Evolutionary conservation across 805 yeast genomes (phyloP), one percentile per base, ranked within the genome.

Genomic region (Henningerozyma blattae): DNA sequence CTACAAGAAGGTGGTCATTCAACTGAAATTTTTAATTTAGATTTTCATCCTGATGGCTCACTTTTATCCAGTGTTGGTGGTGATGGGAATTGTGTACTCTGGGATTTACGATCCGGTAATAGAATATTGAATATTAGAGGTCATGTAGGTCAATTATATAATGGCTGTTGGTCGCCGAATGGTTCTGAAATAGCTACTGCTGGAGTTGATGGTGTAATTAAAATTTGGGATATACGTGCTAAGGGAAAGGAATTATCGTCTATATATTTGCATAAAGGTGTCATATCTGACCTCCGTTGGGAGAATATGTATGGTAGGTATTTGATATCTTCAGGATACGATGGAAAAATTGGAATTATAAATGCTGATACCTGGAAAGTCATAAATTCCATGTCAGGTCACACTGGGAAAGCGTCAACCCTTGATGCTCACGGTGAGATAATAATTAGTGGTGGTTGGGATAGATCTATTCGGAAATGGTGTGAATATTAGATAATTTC

Each of bases 21-120:
- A 1, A 77, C 74, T 45, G 91, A 75, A 37, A 76, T 86, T 0
- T 74, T 70, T 39, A 48, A 75, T 0, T 52, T 81, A 3, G 58
- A 70, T 1, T 68, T 79, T 40, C 93, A 86, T 39, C 66, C 68
- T 0, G 94, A 84, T 46, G 96, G 97, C 1, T 64, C 89, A 2
- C 54, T 89, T 5, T 46, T 80, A 6, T 77, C 80, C 1, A 72
- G 84, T 10, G 91, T 78, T 3, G 95, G 95, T 0, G 58, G 77
- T 5, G 96, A 89, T 54, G 80, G 77, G 0, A 56, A 74, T 15
- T 76, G 75, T 0, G 61, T 78, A 29, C 51, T 87, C 2, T 89
- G 96, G 96, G 98, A 89, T 58, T 53, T 89, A 27, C 60, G 98
- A 34, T 65, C 79, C 0, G 97, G 96, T 3, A 65, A 71, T 35